phyloP scores from a whole-genome alignment of 1,284 basidiomycete species.

The Coniferiporia sulphurascens region DNA sequence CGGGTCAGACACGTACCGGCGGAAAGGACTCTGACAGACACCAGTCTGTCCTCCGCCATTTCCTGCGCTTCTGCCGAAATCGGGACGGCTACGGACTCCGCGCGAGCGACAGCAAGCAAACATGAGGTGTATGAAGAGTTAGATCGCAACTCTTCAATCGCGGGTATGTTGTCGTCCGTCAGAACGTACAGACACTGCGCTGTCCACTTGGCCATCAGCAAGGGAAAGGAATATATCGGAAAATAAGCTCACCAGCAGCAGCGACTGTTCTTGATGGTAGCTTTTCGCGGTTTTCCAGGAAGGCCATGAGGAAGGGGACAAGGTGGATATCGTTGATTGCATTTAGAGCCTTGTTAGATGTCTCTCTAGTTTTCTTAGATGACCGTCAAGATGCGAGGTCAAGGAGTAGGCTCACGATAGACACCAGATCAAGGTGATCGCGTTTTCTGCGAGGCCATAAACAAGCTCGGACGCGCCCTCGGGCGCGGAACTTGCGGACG shows the following conservation, averaged over 20 bases:
- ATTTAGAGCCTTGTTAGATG: slow-evolving; percentile 84
- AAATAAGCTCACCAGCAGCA: slow-evolving; percentile 59
- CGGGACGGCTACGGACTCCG: slow-evolving; percentile 1
- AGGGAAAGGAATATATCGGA: slow-evolving; percentile 10
- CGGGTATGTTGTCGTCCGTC: slow-evolving; percentile 79
- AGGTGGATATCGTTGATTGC: slow-evolving; percentile 78
- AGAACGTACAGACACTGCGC: slow-evolving; percentile 89
- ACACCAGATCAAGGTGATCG: slow-evolving; percentile 90
- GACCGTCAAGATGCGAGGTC: neutral
- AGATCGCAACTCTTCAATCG: slow-evolving; percentile 55
- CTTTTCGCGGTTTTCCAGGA: slow-evolving; percentile 63
- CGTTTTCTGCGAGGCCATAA: slow-evolving; percentile 85
- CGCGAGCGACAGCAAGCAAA: slow-evolving; percentile 56
- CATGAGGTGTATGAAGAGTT: slow-evolving; percentile 64
- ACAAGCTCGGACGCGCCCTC: slow-evolving; percentile 72
- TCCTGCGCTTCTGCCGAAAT: slow-evolving; percentile 31
- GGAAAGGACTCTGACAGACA: slow-evolving; percentile 62
- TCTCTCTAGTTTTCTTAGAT: slow-evolving; percentile 60
- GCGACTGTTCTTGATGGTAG: slow-evolving; percentile 67
- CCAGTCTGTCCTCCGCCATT: slow-evolving; percentile 41
- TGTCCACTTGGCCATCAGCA: slow-evolving; percentile 26
- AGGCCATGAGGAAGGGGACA: slow-evolving; percentile 79
- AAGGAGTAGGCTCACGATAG: slow-evolving; percentile 63
- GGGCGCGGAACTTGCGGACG: slow-evolving; percentile 50
- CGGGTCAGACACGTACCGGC: slow-evolving; percentile 46